A percentile compares a stretch with the other conserved stretches of the same genome.
phyloP scores from a whole-genome alignment of 768 basidiomycete genomes.

The Leucogyrophana mollusca region DNA sequence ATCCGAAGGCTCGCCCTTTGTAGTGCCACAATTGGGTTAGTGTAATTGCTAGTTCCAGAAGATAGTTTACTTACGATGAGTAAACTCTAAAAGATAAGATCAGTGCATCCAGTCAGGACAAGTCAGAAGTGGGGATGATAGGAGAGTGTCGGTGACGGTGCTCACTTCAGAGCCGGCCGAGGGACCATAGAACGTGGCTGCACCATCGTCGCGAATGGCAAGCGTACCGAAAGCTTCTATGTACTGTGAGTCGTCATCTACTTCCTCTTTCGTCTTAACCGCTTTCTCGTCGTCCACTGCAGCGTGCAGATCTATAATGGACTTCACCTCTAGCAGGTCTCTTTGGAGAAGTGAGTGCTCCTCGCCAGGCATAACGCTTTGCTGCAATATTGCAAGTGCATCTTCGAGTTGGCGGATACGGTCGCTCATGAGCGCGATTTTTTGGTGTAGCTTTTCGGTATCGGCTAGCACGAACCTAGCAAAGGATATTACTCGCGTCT shows the following conservation, averaged over 20 bases:
- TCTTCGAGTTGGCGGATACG: slow-evolving; percentile 73
- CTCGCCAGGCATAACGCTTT: slow-evolving; percentile 42
- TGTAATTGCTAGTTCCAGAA: neutral
- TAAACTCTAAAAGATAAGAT: slow-evolving; percentile 41
- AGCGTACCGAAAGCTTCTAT: slow-evolving; percentile 71
- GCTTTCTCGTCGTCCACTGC: slow-evolving; percentile 45
- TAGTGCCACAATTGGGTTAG: slow-evolving; percentile 3
- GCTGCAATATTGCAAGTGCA: slow-evolving; percentile 56
- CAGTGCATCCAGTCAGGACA: slow-evolving; percentile 1
- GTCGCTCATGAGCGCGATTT: slow-evolving; percentile 67
- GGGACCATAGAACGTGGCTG: slow-evolving; percentile 69
- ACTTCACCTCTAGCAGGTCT: slow-evolving; percentile 64
- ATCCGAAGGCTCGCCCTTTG: slow-evolving; percentile 23
- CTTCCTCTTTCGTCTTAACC: slow-evolving; percentile 23
- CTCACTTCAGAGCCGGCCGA: slow-evolving; percentile 71
- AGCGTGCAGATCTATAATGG: slow-evolving; percentile 64
- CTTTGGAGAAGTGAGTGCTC: slow-evolving; percentile 58
- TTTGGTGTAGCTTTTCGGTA: slow-evolving; percentile 66
- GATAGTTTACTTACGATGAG: slow-evolving; percentile 45
- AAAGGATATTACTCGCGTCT: neutral
- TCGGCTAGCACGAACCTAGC: slow-evolving; percentile 68
- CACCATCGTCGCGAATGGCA: slow-evolving; percentile 68
- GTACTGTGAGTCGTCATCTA: slow-evolving; percentile 44
- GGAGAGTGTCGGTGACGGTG: slow-evolving; percentile 22
- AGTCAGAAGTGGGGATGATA: slow-evolving; percentile 9